phyloP scores from a whole-genome alignment of 2,329 filamentous ascomycete genomes.

The Epichloe uncinata region DNA sequence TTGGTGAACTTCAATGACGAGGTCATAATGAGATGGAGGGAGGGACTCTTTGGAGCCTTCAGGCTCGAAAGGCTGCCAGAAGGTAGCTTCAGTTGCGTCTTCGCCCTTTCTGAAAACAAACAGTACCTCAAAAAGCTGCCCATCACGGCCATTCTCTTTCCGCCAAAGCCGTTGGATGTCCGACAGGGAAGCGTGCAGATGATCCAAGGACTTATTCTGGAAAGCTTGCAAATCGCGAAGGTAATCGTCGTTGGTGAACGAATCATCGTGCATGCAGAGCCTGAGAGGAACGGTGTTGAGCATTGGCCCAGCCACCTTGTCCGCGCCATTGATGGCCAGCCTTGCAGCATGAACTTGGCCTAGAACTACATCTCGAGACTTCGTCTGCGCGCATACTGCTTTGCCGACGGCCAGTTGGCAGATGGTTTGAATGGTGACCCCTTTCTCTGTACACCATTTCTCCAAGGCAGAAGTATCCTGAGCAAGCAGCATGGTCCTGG shows the following conservation, averaged over 20 bases:
- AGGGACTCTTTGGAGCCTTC: not conserved
- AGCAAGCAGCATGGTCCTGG: not conserved
- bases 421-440: not conserved
- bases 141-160: not conserved
- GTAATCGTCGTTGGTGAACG: not conserved
- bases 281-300: not conserved
- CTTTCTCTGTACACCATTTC: not conserved
- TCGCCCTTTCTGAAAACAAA: not conserved
- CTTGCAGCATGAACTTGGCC: not conserved
- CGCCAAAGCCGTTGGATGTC: not conserved
- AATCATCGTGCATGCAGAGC: not conserved
- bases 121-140: not conserved
- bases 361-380: not conserved
- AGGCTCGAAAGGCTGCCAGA: not conserved
- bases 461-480: not conserved
- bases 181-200: not conserved
- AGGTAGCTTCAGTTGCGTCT: not conserved
- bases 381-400: not conserved
- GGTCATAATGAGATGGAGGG: not conserved
- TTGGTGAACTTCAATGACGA: not conserved
- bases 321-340: not conserved
- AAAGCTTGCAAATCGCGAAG: not conserved
- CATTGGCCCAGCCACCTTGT: not conserved
- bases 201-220: not conserved
- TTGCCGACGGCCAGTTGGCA: not conserved